Conservation (phyloP, 2,329 filamentous ascomycete species). For the Chaetomium globosum region DNA sequence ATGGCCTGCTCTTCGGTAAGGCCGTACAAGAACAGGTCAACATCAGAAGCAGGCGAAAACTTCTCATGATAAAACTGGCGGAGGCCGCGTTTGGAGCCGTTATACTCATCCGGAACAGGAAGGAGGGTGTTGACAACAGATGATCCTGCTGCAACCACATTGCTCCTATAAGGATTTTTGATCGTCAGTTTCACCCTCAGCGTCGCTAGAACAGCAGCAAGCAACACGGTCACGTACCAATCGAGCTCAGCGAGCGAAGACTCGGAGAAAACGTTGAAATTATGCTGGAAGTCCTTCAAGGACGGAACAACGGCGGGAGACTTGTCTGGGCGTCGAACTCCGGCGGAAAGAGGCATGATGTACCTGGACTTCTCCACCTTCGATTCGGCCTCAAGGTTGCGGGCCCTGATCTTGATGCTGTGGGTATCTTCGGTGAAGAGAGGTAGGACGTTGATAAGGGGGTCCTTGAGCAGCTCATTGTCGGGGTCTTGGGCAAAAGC, state of each 20-base stretch:
- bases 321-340: constrained; percentile 63
- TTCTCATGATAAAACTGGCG: constrained; percentile 79
- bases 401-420: constrained; percentile 63
- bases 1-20: constrained; percentile 75
- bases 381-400: constrained; percentile 60
- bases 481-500: constrained; percentile 69
- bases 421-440: constrained; percentile 62
- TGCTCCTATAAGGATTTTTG: constrained; percentile 42
- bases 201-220: not conserved
- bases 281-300: constrained; percentile 72
- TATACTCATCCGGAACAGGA: constrained; percentile 66
- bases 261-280: constrained; percentile 82
- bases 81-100: constrained; percentile 62
- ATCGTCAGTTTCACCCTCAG: not conserved
- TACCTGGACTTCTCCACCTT: constrained; percentile 65
- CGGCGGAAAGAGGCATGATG: constrained; percentile 67
- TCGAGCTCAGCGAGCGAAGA: constrained; percentile 73
- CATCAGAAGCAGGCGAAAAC: constrained; percentile 80
- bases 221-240: constrained; percentile 55
- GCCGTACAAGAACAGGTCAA: constrained; percentile 83
- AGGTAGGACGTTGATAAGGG: constrained; percentile 65
- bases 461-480: constrained; percentile 60
- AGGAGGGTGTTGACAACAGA: constrained; percentile 78
- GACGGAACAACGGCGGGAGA: constrained; percentile 68
- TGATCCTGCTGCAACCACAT: constrained; percentile 79